A percentile compares a stretch with the other conserved stretches of the same genome.
Conservation (phyloP, 1,139 yeast species). For the Yamadazyma buinensis region DNA sequence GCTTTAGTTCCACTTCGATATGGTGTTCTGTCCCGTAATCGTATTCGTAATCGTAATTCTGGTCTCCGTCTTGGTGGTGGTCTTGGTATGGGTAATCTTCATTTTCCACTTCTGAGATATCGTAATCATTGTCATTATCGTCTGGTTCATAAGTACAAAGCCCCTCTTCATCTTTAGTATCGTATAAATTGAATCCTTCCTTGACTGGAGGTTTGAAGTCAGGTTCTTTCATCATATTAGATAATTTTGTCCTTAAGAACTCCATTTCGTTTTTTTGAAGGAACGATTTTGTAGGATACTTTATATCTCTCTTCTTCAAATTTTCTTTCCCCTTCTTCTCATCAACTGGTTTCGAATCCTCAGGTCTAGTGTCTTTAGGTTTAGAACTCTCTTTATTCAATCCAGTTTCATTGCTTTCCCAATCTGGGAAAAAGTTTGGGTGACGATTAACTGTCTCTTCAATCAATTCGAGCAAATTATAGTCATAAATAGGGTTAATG, state of each 20-base stretch:
- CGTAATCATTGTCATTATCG: constrained; percentile 19
- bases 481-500: constrained; percentile 24
- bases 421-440: constrained; percentile 8
- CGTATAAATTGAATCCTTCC: constrained; percentile 38
- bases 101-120: constrained; percentile 32
- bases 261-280: constrained; percentile 32
- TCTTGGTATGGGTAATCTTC: constrained; percentile 18
- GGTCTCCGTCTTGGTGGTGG: no score
- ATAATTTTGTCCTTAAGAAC: constrained; percentile 57
- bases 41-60: no score
- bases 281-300: constrained; percentile 14
- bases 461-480: constrained; percentile 29
- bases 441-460: constrained; percentile 22
- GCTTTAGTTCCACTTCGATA: constrained; percentile 39
- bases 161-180: constrained; percentile 41
- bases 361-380: neutral
- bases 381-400: neutral
- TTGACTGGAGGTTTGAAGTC: no score
- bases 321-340: neutral
- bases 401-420: constrained; percentile 1
- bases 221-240: constrained; percentile 88
- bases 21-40: constrained; percentile 29
- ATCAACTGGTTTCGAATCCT: no score
- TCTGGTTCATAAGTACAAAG: constrained; percentile 18
- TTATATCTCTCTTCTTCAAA: constrained; percentile 3